These are phyloP conservation scores for Priceomyces carsonii DNA, from an alignment of 805 yeast genomes.

Conservation along the genomic window DNA sequence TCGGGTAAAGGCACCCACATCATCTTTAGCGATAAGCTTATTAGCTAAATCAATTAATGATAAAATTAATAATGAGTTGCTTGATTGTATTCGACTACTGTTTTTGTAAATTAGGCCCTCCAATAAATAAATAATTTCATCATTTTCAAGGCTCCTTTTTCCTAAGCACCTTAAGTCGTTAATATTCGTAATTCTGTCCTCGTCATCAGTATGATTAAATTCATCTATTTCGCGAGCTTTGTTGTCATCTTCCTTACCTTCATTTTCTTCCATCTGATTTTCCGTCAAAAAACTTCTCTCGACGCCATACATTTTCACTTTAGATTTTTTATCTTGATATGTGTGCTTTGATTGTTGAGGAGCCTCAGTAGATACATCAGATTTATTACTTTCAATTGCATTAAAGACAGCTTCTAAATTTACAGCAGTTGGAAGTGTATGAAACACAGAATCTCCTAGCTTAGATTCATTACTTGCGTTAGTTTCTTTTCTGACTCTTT, in stretches of 20 bases:
- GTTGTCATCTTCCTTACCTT: conserved; percentile 5
- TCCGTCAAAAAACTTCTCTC: conserved; percentile 17
- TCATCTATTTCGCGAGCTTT: conserved; percentile 5
- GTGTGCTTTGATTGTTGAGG: neutral
- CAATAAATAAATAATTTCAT: conserved; percentile 15
- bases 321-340: neutral
- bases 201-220: conserved; percentile 1
- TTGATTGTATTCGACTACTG: conserved; percentile 5
- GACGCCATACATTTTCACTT: conserved; percentile 18
- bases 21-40: conserved; percentile 1
- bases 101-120: conserved; percentile 16
- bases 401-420: neutral
- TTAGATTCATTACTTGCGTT: conserved; percentile 5
- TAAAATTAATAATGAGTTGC: conserved; percentile 9
- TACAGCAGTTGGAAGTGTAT: too few relatives aligned
- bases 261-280: conserved; percentile 1
- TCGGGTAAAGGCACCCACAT: neutral
- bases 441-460: too few relatives aligned
- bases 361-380: conserved; percentile 4
- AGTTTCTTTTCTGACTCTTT: too few relatives aligned
- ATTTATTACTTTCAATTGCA: conserved; percentile 14
- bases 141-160: conserved; percentile 10
- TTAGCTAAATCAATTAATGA: conserved; percentile 10
- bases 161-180: conserved; percentile 20
- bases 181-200: conserved; percentile 10